Base-by-base conservation (phyloP, 1,284 basidiomycete genomes). In the Ceratobasidium sp. region DNA sequence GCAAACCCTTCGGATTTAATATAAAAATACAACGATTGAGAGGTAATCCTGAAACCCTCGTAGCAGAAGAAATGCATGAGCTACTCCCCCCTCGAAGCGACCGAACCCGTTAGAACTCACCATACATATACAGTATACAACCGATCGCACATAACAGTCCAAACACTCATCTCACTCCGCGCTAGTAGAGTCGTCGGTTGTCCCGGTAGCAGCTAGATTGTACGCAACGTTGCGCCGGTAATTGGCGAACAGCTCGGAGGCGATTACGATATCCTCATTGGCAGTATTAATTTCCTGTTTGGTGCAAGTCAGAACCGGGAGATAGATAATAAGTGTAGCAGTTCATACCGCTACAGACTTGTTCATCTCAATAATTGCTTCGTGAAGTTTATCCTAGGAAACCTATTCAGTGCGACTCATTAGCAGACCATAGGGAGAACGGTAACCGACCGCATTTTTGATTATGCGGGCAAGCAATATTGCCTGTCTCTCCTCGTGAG, bases 401-500 rank as follows among this genome's bases (percentile, higher is more conserved):
- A 64, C 30, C 44, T 38, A 21, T 8, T 9, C 35, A 16, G 73
- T n/a, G 23, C 35, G 1, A 32, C 73, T n/a, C n/a, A n/a, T n/a
- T n/a, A n/a, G n/a, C n/a, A n/a, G n/a, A n/a, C n/a, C n/a, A n/a
- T n/a, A 77, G 49, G 64, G 76, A 46, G 76, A 72, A 66, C 67
- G 77, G 38, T 77, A 57, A 82, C 91, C 78, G 76, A 95, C 94
- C 11, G 92, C 89, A 77, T 95, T 97, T 82, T 95, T 96, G 47
- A 95, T 85, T 76, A 98, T 96, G 32, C 95, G 87, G 78, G 96
- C 94, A 2, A 97, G 85, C 41, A 97, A 86, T 46, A 95, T 89
- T 41, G 92, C 93, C 80, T 98, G 95, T 74, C 93, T 86, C 81
- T 96, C 94, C 75, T 95, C 93, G 79, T 97, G 93, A 30, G 92